Conservation (phyloP, 371 early-diverging fungal species). For the Rhizopus sp. region DNA sequence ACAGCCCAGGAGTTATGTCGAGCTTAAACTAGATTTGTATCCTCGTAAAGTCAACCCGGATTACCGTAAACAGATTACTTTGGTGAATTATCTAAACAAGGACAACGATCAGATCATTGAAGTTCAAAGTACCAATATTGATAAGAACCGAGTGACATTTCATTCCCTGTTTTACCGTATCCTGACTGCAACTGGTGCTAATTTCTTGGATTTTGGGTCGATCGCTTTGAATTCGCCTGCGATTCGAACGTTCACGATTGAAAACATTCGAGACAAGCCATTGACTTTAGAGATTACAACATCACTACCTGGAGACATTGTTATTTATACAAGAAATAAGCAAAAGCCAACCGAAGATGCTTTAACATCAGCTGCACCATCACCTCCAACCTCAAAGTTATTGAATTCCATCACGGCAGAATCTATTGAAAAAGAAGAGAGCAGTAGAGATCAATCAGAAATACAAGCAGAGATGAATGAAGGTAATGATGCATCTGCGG, state of each 20-base stretch:
- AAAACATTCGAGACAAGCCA: conserved; percentile 74
- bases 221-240: conserved; percentile 83
- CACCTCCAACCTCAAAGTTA: conserved; percentile 6
- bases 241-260: conserved; percentile 81
- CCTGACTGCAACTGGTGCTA: conserved; percentile 85
- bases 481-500: not conserved
- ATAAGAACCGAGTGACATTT: conserved; percentile 93
- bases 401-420: conserved; percentile 17
- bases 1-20: conserved; percentile 79
- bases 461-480: not conserved
- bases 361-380: not conserved
- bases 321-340: conserved; percentile 51
- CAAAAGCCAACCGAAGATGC: conserved; percentile 5
- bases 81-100: conserved; percentile 87
- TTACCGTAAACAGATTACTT: conserved; percentile 94
- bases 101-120: conserved; percentile 92
- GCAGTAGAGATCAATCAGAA: not conserved
- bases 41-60: conserved; percentile 98
- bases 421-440: conserved; percentile 18
- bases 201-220: conserved; percentile 93
- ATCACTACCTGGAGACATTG: conserved; percentile 71
- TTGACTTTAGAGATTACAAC: conserved; percentile 64
- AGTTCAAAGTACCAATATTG: conserved; percentile 92
- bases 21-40: conserved; percentile 91
- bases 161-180: conserved; percentile 96